phyloP scores from a whole-genome alignment of 2,329 filamentous ascomycete genomes.

The Gaeumannomyces sp. region DNA sequence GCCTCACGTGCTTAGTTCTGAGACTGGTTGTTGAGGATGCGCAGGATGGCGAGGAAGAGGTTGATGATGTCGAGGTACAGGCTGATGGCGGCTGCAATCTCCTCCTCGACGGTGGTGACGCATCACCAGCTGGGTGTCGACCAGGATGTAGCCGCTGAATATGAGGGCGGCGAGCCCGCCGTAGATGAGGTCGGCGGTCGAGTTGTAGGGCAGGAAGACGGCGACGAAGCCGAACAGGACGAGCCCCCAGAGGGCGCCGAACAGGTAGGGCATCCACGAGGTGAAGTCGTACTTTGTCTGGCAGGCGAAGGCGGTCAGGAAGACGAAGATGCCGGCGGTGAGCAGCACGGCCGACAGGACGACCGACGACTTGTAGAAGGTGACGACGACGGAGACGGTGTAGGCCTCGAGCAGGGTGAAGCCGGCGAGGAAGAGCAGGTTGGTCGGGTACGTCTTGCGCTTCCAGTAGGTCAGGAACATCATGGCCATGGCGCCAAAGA shows the following conservation, averaged over 20 bases:
- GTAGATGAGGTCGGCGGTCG: conserved; percentile 78
- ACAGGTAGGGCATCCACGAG: conserved; percentile 91
- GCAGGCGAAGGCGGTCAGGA: conserved; percentile 83
- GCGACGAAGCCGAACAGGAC: conserved; percentile 91
- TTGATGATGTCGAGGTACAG: conserved; percentile 97
- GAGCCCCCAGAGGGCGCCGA: conserved; percentile 82
- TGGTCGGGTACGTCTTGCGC: conserved; percentile 89
- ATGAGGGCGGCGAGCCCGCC: conserved; percentile 75
- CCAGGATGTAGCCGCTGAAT: conserved; percentile 90
- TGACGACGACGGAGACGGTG: conserved; percentile 84
- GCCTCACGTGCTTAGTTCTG: conserved; percentile 58
- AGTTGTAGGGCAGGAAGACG: conserved; percentile 79
- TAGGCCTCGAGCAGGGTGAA: conserved; percentile 95
- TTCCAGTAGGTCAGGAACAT: conserved; percentile 92
- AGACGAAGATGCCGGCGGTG: conserved; percentile 75
- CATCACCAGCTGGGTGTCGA: conserved; percentile 94
- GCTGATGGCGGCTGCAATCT: conserved; percentile 91
- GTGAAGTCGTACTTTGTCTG: conserved; percentile 99
- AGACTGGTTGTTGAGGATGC: conserved; percentile 89
- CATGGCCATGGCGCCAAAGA: conserved; percentile 77
- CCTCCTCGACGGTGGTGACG: conserved; percentile 96
- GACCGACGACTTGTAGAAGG: conserved; percentile 76
- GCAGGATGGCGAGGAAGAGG: conserved; percentile 88
- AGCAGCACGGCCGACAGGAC: conserved; percentile 88
- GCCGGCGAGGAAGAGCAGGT: conserved; percentile 82